phyloP scores from a whole-genome alignment of 768 basidiomycete genomes.

The Serpula lacrymans region DNA sequence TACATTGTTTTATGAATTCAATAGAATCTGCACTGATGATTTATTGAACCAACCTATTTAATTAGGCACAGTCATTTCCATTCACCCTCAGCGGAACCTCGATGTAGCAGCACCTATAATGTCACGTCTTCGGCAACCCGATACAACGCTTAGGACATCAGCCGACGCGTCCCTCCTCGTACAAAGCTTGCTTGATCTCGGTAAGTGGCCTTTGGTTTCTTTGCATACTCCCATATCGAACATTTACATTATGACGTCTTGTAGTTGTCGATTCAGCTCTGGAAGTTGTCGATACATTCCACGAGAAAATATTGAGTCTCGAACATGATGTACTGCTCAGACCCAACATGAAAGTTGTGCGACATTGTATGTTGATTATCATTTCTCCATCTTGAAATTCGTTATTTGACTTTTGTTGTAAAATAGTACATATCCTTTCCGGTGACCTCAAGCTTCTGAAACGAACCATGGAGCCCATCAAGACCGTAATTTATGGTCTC shows the following conservation, averaged over 20 bases:
- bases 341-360: constrained; percentile 60
- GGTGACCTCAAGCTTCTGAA: constrained; percentile 74
- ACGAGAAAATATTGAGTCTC: constrained; percentile 56
- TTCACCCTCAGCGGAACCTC: constrained; percentile 44
- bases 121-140: constrained; percentile 51
- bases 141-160: constrained; percentile 58
- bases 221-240: background rate
- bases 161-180: constrained; percentile 69
- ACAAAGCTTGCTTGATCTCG: constrained; percentile 61
- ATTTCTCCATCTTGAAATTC: constrained; percentile 6
- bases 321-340: constrained; percentile 58
- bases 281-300: constrained; percentile 68
- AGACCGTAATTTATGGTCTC: constrained; percentile 63
- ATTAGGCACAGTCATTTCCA: constrained; percentile 61
- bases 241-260: background rate
- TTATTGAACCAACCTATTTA: too few relatives aligned
- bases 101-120: constrained; percentile 55
- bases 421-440: constrained; percentile 70
- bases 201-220: constrained; percentile 19
- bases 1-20: constrained; percentile 19
- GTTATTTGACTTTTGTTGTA: background rate
- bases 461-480: constrained; percentile 70
- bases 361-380: constrained; percentile 40
- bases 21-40: too few relatives aligned
- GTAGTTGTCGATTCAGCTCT: constrained; percentile 67